Percentiles rank a stretch among this genome's conserved stretches.
Conservation (phyloP, 2,329 filamentous ascomycete genomes). For the Cladophialophora bantiana region DNA sequence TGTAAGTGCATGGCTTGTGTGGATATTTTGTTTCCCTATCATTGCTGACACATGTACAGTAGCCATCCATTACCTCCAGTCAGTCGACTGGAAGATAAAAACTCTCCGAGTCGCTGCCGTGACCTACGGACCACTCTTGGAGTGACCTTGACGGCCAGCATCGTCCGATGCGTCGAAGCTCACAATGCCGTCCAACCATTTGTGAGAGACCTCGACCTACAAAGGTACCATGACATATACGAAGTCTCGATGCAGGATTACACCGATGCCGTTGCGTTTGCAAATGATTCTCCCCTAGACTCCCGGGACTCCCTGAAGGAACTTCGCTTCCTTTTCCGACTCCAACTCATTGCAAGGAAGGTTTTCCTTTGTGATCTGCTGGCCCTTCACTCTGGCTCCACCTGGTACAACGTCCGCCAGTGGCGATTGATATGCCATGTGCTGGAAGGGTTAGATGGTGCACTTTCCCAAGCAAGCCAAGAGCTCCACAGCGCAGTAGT, state of each 20-base stretch:
- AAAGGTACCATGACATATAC: constrained; percentile 92
- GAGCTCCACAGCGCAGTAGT: constrained; percentile 27
- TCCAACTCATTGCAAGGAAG: constrained; percentile 80
- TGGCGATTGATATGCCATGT: constrained; percentile 72
- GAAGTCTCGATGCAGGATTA: constrained; percentile 78
- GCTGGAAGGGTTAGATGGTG: constrained; percentile 73
- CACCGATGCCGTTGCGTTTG: constrained; percentile 70
- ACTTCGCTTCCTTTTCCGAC: constrained; percentile 80
- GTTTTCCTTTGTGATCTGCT: constrained; percentile 88
- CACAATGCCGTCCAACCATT: constrained; percentile 73
- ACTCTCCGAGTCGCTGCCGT: constrained; percentile 78
- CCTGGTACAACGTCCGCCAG: constrained; percentile 36
- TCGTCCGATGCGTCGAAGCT: constrained; percentile 75
- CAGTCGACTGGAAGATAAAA: constrained; percentile 83
- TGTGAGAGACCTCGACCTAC: constrained; percentile 79
- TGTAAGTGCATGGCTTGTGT: constrained; percentile 47
- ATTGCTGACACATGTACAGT: constrained; percentile 55
- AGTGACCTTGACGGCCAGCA: constrained; percentile 71
- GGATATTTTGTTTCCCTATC: no score
- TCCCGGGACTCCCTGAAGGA: constrained; percentile 79
- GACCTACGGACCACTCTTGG: constrained; percentile 79
- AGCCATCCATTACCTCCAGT: constrained; percentile 91
- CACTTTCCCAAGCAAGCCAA: constrained; percentile 24
- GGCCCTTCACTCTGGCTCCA: constrained; percentile 76
- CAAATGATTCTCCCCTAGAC: constrained; percentile 72